Percentiles rank a stretch among this genome's conserved stretches.
These are phyloP conservation scores for Pseudopyricularia javanii DNA, from an alignment of 2,329 filamentous ascomycete genomes.

Conservation along the genomic window DNA sequence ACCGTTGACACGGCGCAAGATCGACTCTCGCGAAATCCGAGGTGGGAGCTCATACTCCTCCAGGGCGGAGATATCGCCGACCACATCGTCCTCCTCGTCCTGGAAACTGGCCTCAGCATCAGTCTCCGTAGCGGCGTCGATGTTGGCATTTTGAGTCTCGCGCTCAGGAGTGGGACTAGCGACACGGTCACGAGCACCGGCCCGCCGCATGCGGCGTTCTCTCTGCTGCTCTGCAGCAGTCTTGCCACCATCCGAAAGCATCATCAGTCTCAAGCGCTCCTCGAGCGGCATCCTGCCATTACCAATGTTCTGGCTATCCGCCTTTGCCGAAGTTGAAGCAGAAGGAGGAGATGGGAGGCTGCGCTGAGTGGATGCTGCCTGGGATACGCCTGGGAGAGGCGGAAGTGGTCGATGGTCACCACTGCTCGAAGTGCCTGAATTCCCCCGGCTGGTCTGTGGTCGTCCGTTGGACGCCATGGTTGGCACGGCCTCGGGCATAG, in stretches of 20 bases:
- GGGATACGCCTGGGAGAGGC: constrained; percentile 58
- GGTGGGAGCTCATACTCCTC: constrained; percentile 56
- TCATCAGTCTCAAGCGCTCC: constrained; percentile 78
- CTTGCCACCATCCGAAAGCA: constrained; percentile 61
- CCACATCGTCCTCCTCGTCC: constrained; percentile 44
- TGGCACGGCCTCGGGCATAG: constrained; percentile 44
- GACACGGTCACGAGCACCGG: constrained; percentile 34
- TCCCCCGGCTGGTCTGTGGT: constrained; percentile 49
- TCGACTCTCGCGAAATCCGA: constrained; percentile 86
- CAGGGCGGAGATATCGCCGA: constrained; percentile 47
- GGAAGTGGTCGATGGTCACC: constrained; percentile 76
- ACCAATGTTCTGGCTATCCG: constrained; percentile 66
- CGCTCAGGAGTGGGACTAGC: constrained; percentile 31
- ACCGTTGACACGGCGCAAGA: constrained; percentile 75
- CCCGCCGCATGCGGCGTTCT: constrained; percentile 57
- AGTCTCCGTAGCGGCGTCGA: constrained; percentile 11
- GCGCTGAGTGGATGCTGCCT: constrained; percentile 42
- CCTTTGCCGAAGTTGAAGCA: constrained; percentile 51
- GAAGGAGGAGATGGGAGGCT: constrained; percentile 62
- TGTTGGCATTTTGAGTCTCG: constrained; percentile 17
- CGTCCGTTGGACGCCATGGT: constrained; percentile 32
- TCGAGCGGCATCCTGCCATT: constrained; percentile 72
- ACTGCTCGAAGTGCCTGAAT: constrained; percentile 60
- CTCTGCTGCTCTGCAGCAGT: constrained; percentile 53
- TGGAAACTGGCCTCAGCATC: constrained; percentile 13